Conservation (phyloP, 73 alveolate species). For the Uronychia setigera region DNA sequence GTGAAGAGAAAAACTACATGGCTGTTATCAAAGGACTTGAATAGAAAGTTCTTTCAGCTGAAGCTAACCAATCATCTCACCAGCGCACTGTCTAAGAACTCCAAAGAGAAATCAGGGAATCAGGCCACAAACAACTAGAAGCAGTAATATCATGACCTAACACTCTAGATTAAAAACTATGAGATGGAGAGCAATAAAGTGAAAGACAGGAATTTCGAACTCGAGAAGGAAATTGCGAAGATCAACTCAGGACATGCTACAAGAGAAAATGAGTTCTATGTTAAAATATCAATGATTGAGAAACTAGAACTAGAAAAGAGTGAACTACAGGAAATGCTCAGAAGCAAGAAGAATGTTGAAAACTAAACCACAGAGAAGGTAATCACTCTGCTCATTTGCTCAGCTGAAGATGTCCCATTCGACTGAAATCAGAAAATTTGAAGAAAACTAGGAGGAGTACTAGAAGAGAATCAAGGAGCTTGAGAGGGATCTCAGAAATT, state of each 20-base stretch:
- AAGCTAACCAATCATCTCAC: neutral
- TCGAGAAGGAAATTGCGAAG: neutral
- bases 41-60: neutral
- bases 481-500: neutral
- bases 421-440: neutral
- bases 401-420: neutral
- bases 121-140: neutral
- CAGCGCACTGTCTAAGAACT: neutral
- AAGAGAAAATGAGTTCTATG: neutral
- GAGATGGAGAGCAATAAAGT: neutral
- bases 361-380: neutral
- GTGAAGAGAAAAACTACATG: neutral
- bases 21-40: neutral
- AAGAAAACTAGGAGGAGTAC: neutral
- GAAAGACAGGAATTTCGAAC: neutral
- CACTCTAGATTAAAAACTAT: too few species aligned
- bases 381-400: neutral
- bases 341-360: neutral
- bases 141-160: too few species aligned
- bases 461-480: neutral
- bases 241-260: neutral
- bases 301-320: neutral
- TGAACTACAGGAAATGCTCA: neutral
- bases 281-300: neutral
- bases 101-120: neutral